These are phyloP conservation scores for Rosa hybrid DNA, from an alignment of 331 rosid species.

Conservation along the genomic window DNA sequence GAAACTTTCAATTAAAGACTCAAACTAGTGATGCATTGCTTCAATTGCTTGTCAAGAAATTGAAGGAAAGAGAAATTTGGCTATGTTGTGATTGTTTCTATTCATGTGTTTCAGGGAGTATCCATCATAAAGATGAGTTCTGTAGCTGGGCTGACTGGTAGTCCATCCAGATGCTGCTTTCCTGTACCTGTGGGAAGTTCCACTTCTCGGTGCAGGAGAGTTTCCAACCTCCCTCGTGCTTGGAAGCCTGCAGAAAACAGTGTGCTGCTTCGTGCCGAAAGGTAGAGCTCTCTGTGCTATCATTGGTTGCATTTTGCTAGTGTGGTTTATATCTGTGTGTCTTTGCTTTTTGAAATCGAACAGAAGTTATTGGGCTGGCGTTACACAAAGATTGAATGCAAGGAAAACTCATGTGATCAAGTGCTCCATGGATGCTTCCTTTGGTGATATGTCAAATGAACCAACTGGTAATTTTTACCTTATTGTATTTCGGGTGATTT, in stretches of 20 bases:
- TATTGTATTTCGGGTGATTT: background rate
- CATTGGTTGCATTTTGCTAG: slow-evolving; percentile 14
- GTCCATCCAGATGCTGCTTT: slow-evolving; percentile 60
- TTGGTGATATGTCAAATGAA: slow-evolving; percentile 60
- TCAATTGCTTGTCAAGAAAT: background rate
- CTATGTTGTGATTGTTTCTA: background rate
- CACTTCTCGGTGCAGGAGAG: slow-evolving; percentile 28
- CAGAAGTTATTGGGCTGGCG: slow-evolving; percentile 45
- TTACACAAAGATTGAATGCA: slow-evolving; percentile 30
- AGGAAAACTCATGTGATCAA: slow-evolving; percentile 42
- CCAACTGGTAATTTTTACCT: slow-evolving; percentile 60
- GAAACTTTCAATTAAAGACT: background rate
- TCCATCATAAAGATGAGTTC: slow-evolving; percentile 39
- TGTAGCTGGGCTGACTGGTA: slow-evolving; percentile 56
- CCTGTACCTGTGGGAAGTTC: slow-evolving; percentile 39
- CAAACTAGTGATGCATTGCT: background rate
- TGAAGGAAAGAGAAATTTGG: too few species aligned
- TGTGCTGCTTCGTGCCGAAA: slow-evolving; percentile 40
- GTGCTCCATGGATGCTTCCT: slow-evolving; percentile 86
- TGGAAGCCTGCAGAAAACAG: slow-evolving; percentile 31
- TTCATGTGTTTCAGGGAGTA: background rate
- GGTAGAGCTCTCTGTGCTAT: slow-evolving; percentile 41
- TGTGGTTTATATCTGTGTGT: slow-evolving; percentile 1
- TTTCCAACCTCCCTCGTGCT: slow-evolving; percentile 29
- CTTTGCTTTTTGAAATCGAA: background rate